Evolutionary conservation across 75 land plant species (phyloP).

Genomic region (Azolla pinnata): DNA sequence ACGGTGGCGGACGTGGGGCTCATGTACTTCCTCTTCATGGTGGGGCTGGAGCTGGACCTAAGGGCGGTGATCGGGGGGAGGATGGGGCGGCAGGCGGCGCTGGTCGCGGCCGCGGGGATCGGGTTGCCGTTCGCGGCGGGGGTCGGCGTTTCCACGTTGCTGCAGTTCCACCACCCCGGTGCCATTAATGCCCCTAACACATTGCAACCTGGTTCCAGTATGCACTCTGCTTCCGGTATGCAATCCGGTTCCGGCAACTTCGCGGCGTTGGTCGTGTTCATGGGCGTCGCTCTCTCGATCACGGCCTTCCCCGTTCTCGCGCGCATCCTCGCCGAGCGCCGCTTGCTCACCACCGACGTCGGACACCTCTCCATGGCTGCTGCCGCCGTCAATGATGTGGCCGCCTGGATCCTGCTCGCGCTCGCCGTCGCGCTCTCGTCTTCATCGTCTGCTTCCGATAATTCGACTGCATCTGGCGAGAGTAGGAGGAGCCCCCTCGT

Average conservation of each 20-base stretch:
- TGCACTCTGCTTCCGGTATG: no score
- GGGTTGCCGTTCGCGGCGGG: slow-evolving; percentile 45
- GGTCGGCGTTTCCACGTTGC: slow-evolving; percentile 43
- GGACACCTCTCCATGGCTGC: slow-evolving; percentile 57
- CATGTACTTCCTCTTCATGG: slow-evolving; percentile 49
- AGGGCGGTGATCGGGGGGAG: slow-evolving; percentile 26
- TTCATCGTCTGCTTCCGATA: no score
- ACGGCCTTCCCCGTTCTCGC: slow-evolving; percentile 67
- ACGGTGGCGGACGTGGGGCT: slow-evolving; percentile 43
- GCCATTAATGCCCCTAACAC: no score
- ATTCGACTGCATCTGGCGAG: no score
- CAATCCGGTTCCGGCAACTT: slow-evolving; percentile 33
- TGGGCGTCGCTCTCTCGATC: slow-evolving; percentile 57
- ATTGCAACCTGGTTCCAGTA: no score
- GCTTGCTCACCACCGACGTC: slow-evolving; percentile 59
- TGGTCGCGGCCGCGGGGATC: slow-evolving; percentile 47
- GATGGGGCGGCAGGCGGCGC: slow-evolving; percentile 27
- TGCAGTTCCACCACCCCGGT: no score
- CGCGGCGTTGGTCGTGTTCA: slow-evolving; percentile 47
- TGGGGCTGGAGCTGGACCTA: slow-evolving; percentile 55
- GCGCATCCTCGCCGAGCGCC: slow-evolving; percentile 50
- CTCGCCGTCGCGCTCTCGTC: slow-evolving; percentile 51
- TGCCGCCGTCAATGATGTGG: slow-evolving; percentile 57
- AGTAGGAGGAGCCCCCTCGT: no score
- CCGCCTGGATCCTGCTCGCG: slow-evolving; percentile 53